Percentiles rank a stretch among this genome's conserved stretches.
Evolutionary conservation across 202 grass and related monocot species (phyloP).

Genomic region (Panicum hallii): DNA sequence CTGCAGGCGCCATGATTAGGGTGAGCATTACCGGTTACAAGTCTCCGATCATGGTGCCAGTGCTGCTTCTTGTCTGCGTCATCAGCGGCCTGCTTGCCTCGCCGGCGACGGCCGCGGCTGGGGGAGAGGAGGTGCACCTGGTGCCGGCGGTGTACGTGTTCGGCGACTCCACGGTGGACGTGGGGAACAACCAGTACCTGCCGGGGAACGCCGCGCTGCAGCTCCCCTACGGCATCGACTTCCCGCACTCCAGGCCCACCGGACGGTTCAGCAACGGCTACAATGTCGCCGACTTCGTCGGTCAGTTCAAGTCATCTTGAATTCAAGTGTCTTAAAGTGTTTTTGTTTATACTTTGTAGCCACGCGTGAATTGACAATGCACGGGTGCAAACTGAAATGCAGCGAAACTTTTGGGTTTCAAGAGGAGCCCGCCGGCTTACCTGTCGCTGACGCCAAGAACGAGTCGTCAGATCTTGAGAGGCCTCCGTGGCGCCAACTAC

Average conservation of each 20-base stretch:
- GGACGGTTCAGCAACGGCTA: slow-evolving; percentile 82
- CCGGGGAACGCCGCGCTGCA: slow-evolving; percentile 34
- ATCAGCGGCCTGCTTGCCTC: slow-evolving; percentile 1
- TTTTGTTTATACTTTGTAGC: neutral
- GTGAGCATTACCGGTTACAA: neutral
- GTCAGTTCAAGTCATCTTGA: slow-evolving; percentile 31
- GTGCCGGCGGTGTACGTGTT: slow-evolving; percentile 73
- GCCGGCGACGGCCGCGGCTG: neutral
- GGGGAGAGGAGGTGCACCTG: slow-evolving; percentile 37
- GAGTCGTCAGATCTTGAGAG: slow-evolving; percentile 47
- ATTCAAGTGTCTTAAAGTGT: neutral
- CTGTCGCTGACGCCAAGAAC: slow-evolving; percentile 52
- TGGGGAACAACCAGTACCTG: slow-evolving; percentile 69
- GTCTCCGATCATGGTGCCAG: slow-evolving; percentile 6
- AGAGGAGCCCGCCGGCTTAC: slow-evolving; percentile 67
- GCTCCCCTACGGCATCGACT: slow-evolving; percentile 65
- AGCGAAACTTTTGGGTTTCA: slow-evolving; percentile 65
- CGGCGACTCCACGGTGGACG: slow-evolving; percentile 72
- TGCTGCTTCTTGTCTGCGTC: neutral
- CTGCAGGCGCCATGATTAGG: slow-evolving; percentile 36
- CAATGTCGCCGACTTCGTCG: slow-evolving; percentile 61
- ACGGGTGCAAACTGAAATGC: slow-evolving; percentile 6
- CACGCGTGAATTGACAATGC: neutral
- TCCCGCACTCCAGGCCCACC: slow-evolving; percentile 51
- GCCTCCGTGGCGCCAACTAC: slow-evolving; percentile 66